These are phyloP conservation scores for Naegleria fowleri DNA, from an alignment of 208 protist genomes.

Conservation along the genomic window DNA sequence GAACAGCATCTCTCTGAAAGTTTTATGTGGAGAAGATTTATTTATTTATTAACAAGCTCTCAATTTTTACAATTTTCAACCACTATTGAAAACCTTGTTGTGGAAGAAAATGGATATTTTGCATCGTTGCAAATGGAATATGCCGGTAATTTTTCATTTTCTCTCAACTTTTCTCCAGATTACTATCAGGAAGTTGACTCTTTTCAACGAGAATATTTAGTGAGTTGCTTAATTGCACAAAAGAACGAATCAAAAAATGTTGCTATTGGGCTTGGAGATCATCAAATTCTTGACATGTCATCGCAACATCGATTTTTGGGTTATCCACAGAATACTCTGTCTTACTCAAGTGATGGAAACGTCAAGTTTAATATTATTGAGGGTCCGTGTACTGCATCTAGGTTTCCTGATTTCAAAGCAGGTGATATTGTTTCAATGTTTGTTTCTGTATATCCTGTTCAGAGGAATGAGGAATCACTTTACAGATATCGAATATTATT, in stretches of 20 bases:
- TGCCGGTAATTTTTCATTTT: too few species aligned
- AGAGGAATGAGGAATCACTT: neutral
- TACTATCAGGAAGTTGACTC: too few species aligned
- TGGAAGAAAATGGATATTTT: too few species aligned
- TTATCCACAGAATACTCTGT: neutral
- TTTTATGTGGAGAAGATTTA: too few species aligned
- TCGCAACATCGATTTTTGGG: neutral
- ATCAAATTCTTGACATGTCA: neutral
- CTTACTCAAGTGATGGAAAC: neutral
- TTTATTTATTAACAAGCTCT: too few species aligned
- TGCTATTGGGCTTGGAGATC: neutral
- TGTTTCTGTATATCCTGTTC: neutral
- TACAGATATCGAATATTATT: neutral
- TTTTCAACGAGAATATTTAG: too few species aligned
- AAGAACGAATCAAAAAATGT: neutral
- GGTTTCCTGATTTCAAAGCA: neutral
- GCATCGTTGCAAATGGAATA: too few species aligned
- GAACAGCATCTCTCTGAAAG: too few species aligned
- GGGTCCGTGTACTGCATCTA: neutral
- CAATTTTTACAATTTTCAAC: too few species aligned
- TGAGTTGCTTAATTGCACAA: neutral
- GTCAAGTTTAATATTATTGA: neutral
- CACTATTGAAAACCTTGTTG: too few species aligned
- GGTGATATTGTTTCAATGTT: neutral
- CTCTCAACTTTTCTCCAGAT: too few species aligned